Conservation (phyloP, 768 basidiomycete genomes). For the Leccinellum rugosiceps region DNA sequence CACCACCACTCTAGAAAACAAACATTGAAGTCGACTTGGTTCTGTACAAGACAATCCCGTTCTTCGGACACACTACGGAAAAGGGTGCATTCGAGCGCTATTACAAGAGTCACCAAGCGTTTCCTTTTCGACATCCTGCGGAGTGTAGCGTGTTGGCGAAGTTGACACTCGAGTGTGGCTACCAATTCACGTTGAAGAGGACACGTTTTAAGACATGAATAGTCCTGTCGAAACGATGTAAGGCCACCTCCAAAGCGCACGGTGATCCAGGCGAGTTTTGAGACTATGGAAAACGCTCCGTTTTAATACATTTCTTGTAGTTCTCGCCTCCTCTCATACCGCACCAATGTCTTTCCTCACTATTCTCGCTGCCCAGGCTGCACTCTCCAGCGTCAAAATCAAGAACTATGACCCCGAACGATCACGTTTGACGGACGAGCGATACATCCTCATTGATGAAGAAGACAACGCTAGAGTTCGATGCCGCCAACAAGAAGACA, state of each 20-base stretch:
- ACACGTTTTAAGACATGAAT: conserved; percentile 99
- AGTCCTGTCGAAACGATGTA: conserved; percentile 77
- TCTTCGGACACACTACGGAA: conserved; percentile 90
- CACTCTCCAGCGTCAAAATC: conserved; percentile 73
- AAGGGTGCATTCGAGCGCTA: conserved; percentile 98
- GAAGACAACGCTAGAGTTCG: conserved; percentile 79
- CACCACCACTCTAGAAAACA: conserved; percentile 64
- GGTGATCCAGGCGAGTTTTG: too few relatives aligned
- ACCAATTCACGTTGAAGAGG: conserved; percentile 96
- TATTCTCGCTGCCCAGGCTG: conserved; percentile 55
- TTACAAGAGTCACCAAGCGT: conserved; percentile 94
- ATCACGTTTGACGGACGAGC: conserved; percentile 92
- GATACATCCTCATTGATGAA: conserved; percentile 89
- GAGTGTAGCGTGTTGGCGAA: conserved; percentile 97
- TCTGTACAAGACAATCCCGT: conserved; percentile 92
- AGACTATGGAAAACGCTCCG: too few relatives aligned
- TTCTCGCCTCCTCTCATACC: conserved; percentile 1
- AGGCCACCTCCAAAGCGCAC: conserved; percentile 54
- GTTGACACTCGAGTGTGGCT: conserved; percentile 93
- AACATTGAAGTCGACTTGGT: conserved; percentile 89
- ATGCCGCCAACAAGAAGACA: conserved; percentile 93
- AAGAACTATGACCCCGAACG: conserved; percentile 88
- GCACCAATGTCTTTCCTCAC: conserved; percentile 56
- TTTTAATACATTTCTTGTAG: too few relatives aligned
- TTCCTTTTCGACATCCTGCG: conserved; percentile 85